Conservation (phyloP, 1,139 yeast species). For the Trichomonascaceae sp. region DNA sequence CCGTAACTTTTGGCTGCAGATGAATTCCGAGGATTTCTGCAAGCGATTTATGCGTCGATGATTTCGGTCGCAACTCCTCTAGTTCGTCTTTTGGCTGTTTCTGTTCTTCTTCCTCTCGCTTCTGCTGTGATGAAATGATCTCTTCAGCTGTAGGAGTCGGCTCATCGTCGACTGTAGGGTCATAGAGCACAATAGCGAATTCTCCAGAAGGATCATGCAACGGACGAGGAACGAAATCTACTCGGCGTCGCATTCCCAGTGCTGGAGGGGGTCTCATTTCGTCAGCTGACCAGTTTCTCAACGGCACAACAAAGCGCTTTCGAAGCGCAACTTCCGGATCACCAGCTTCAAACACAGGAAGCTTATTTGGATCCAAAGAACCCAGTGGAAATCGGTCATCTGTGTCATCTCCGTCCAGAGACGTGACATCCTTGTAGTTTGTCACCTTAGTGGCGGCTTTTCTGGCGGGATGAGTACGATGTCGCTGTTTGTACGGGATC, state of each 20-base stretch:
- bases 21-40: constrained; percentile 78
- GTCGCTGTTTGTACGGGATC: constrained; percentile 19
- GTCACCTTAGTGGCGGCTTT: constrained; percentile 14
- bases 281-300: constrained; percentile 28
- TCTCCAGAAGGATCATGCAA: constrained; percentile 91
- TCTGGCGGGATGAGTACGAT: constrained; percentile 12
- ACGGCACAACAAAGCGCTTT: constrained; percentile 35
- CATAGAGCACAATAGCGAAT: constrained; percentile 89
- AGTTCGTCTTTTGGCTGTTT: constrained; percentile 24
- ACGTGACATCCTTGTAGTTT: constrained; percentile 16
- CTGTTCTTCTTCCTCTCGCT: constrained; percentile 21
- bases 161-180: constrained; percentile 75
- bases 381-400: neutral
- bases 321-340: constrained; percentile 22
- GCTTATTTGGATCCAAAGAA: constrained; percentile 13
- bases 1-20: constrained; percentile 38
- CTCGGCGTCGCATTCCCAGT: constrained; percentile 69
- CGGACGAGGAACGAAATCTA: constrained; percentile 75
- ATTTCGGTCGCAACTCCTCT: constrained; percentile 6
- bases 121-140: constrained; percentile 11
- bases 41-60: constrained; percentile 50
- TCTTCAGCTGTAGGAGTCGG: constrained; percentile 15
- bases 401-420: constrained; percentile 10
- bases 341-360: constrained; percentile 17
- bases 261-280: constrained; percentile 57